phyloP scores from a whole-genome alignment of 176 grass and related monocot genomes.

The Carex pumila region DNA sequence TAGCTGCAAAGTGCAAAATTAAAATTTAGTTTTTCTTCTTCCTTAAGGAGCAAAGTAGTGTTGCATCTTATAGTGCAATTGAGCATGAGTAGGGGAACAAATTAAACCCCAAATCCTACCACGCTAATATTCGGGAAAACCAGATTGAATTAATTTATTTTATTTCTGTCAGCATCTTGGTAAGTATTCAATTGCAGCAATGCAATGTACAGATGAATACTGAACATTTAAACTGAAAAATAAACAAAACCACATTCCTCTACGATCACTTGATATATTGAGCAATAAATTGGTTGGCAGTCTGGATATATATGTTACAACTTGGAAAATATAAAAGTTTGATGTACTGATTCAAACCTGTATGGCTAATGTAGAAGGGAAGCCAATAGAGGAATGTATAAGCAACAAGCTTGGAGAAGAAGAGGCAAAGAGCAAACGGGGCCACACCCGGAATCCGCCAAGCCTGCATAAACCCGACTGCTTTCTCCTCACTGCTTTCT shows the following conservation, averaged over 20 bases:
- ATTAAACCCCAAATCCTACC: not conserved
- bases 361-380: constrained; percentile 86
- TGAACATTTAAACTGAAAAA: not conserved
- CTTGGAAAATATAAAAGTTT: not conserved
- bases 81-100: not conserved
- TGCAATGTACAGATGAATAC: not conserved
- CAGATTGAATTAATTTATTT: not conserved
- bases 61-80: not conserved
- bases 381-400: constrained; percentile 89
- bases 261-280: not conserved
- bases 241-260: not conserved
- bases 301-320: not conserved
- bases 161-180: not conserved
- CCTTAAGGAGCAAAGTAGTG: not conserved
- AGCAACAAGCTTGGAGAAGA: constrained; percentile 85
- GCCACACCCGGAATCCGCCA: constrained; percentile 77
- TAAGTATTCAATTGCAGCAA: constrained; percentile 1
- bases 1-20: constrained; percentile 34
- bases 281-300: not conserved
- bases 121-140: not conserved
- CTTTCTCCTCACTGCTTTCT: constrained; percentile 21
- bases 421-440: constrained; percentile 66
- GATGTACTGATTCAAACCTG: constrained; percentile 34
- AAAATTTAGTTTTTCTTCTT: not conserved
- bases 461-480: constrained; percentile 69